Conservation (phyloP, 1,284 basidiomycete species). For the Ustilago trichophora region DNA sequence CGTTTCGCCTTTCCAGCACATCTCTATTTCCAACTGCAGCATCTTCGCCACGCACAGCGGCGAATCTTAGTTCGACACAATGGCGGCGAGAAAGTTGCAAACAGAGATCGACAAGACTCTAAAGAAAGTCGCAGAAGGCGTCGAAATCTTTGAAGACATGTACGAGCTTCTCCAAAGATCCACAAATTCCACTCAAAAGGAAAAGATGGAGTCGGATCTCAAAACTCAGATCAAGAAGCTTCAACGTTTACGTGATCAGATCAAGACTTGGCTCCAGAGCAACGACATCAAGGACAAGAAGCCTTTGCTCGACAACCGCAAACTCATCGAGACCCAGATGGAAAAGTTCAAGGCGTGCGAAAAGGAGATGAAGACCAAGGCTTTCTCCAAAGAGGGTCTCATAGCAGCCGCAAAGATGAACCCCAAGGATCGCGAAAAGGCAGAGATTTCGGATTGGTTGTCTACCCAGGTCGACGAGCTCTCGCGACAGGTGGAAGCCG, state of each 20-base stretch:
- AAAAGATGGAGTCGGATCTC: slow-evolving; percentile 66
- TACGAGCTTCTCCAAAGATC: slow-evolving; percentile 65
- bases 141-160: slow-evolving; percentile 65
- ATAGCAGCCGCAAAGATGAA: slow-evolving; percentile 93
- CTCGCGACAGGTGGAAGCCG: slow-evolving; percentile 87
- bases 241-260: slow-evolving; percentile 95
- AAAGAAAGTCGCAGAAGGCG: slow-evolving; percentile 66
- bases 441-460: slow-evolving; percentile 77
- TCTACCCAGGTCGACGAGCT: slow-evolving; percentile 80
- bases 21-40: too few relatives aligned
- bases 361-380: slow-evolving; percentile 99
- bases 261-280: slow-evolving; percentile 97
- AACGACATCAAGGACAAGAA: slow-evolving; percentile 99
- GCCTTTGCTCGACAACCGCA: slow-evolving; percentile 87
- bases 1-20: too few relatives aligned
- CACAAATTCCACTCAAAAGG: slow-evolving; percentile 65
- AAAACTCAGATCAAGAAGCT: slow-evolving; percentile 81
- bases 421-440: slow-evolving; percentile 95
- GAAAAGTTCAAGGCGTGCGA: slow-evolving; percentile 99
- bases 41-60: slow-evolving; percentile 24
- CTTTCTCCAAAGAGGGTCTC: slow-evolving; percentile 98
- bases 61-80: slow-evolving; percentile 21
- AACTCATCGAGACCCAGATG: slow-evolving; percentile 99
- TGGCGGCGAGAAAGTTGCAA: slow-evolving; percentile 65
- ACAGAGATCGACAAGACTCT: slow-evolving; percentile 66